phyloP scores from a whole-genome alignment of 352 stramenopile genomes.

The Thraustotheca clavata region DNA sequence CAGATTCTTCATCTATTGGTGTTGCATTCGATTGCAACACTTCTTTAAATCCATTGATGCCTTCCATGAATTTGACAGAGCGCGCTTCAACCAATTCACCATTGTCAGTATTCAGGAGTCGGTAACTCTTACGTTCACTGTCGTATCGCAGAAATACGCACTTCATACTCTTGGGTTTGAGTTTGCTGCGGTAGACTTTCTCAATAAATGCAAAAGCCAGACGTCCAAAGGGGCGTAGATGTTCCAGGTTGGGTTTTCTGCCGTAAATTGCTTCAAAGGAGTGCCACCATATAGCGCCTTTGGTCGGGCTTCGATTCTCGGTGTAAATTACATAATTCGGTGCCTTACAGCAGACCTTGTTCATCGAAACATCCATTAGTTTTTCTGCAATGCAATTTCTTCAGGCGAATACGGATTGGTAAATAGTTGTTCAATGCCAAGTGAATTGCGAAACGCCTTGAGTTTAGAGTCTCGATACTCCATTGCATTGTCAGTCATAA shows the following conservation, averaged over 20 bases:
- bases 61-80: constrained; percentile 14
- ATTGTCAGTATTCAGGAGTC: not conserved
- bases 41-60: constrained; percentile 3
- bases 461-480: too few relatives aligned
- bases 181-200: constrained; percentile 19
- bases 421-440: too few relatives aligned
- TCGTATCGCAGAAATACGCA: constrained; percentile 15
- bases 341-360: too few relatives aligned
- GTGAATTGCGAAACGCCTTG: too few relatives aligned
- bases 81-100: not conserved
- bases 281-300: too few relatives aligned
- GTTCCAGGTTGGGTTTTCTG: constrained; percentile 8
- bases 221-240: constrained; percentile 22
- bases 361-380: too few relatives aligned
- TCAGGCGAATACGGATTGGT: too few relatives aligned
- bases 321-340: too few relatives aligned
- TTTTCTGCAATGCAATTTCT: too few relatives aligned
- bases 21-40: constrained; percentile 13
- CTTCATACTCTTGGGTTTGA: constrained; percentile 11
- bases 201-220: constrained; percentile 19
- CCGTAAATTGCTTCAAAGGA: constrained; percentile 15
- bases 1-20: too few relatives aligned
- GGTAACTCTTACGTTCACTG: constrained; percentile 14
- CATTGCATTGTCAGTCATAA: too few relatives aligned
- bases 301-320: too few relatives aligned